These are phyloP conservation scores for Talaromyces sp. DNA, from an alignment of 2,329 filamentous ascomycete genomes.

Conservation along the genomic window DNA sequence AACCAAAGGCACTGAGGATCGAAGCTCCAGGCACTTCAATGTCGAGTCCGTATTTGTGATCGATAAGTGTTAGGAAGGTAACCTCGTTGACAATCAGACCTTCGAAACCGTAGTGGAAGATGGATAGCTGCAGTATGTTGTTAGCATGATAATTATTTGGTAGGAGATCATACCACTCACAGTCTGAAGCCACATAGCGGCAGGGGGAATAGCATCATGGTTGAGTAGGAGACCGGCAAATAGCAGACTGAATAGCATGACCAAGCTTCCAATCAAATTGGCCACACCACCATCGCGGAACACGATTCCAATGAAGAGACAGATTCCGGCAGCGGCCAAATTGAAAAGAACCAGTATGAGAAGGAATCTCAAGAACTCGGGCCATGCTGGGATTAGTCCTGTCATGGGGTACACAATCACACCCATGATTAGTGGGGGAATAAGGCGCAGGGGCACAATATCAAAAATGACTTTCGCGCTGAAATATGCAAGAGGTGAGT, in stretches of 20 bases:
- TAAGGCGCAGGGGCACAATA: slow-evolving; percentile 86
- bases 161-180: slow-evolving; percentile 45
- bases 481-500: slow-evolving; percentile 90
- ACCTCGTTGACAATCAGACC: slow-evolving; percentile 97
- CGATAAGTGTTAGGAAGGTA: slow-evolving; percentile 79
- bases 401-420: slow-evolving; percentile 98
- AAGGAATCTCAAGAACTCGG: slow-evolving; percentile 87
- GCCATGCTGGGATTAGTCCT: slow-evolving; percentile 74
- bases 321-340: slow-evolving; percentile 86
- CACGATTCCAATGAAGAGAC: slow-evolving; percentile 91
- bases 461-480: slow-evolving; percentile 97
- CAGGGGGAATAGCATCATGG: slow-evolving; percentile 82
- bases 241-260: slow-evolving; percentile 95
- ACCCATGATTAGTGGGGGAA: slow-evolving; percentile 92
- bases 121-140: slow-evolving; percentile 62
- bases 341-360: slow-evolving; percentile 94
- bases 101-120: slow-evolving; percentile 98
- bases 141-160: background rate
- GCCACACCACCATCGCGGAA: slow-evolving; percentile 90
- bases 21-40: slow-evolving; percentile 94
- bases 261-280: slow-evolving; percentile 86
- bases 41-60: slow-evolving; percentile 93
- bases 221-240: slow-evolving; percentile 94
- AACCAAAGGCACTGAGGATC: slow-evolving; percentile 92
- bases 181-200: slow-evolving; percentile 84